Conservation (phyloP, 768 basidiomycete species). For the Gautieria morchelliformis region DNA sequence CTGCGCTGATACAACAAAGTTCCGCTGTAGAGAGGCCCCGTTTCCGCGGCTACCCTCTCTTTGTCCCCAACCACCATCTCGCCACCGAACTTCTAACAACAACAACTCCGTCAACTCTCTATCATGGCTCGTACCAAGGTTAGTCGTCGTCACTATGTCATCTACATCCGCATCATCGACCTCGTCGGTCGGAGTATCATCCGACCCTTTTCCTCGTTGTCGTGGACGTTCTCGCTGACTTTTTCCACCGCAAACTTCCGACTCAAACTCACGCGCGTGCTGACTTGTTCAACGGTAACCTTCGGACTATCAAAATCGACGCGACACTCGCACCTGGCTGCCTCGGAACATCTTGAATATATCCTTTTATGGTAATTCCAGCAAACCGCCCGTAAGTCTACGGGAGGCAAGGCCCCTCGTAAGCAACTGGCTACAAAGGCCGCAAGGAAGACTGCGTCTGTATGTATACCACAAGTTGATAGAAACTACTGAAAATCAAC, state of each 20-base stretch:
- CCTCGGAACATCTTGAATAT: neutral
- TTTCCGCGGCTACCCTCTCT: constrained; percentile 3
- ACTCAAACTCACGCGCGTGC: constrained; percentile 2
- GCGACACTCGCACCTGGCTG: neutral
- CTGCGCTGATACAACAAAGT: neutral
- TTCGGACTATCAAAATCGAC: neutral
- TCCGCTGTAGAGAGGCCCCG: neutral
- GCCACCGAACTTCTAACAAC: constrained; percentile 1
- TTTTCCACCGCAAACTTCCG: constrained; percentile 3
- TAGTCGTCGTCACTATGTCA: neutral
- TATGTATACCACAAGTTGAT: neutral
- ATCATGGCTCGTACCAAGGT: constrained; percentile 10
- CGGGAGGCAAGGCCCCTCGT: constrained; percentile 24
- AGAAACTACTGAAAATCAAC: constrained; percentile 16
- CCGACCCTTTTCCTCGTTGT: neutral
- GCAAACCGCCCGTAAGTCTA: constrained; percentile 26
- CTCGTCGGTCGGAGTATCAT: neutral
- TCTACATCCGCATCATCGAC: neutral
- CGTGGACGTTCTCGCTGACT: neutral
- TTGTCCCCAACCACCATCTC: constrained; percentile 7
- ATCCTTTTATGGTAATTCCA: constrained; percentile 14
- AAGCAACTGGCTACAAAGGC: constrained; percentile 29
- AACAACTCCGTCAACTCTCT: neutral
- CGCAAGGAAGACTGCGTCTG: constrained; percentile 22
- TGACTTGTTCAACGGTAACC: neutral